Conservation (phyloP, 352 stramenopile species). For the Blastocystis sp. region DNA sequence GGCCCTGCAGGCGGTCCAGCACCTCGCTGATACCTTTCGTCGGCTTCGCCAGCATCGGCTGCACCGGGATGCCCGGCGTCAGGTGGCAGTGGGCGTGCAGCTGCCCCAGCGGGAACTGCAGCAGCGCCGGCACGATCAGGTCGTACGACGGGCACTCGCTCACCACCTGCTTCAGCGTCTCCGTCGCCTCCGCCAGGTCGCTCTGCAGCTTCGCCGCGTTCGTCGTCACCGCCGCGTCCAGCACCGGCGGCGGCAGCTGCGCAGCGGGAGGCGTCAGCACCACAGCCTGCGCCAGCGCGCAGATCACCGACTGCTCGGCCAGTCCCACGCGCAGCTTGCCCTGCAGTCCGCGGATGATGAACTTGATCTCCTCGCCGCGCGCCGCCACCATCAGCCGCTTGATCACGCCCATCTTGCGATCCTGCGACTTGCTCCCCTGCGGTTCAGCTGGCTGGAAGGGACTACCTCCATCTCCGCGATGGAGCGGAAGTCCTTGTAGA, state of each 20-base stretch:
- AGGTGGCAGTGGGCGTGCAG: slow-evolving; percentile 80
- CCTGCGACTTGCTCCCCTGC: slow-evolving; percentile 90
- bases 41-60: slow-evolving; percentile 96
- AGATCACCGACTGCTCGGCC: slow-evolving; percentile 92
- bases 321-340: slow-evolving; percentile 96
- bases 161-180: slow-evolving; percentile 94
- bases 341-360: slow-evolving; percentile 94
- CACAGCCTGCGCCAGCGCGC: slow-evolving; percentile 91
- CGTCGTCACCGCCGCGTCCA: slow-evolving; percentile 22
- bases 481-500: slow-evolving; percentile 79
- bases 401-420: slow-evolving; percentile 93
- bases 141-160: slow-evolving; percentile 93
- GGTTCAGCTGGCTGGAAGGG: slow-evolving; percentile 76
- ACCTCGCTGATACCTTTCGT: slow-evolving; percentile 93
- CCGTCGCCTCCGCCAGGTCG: slow-evolving; percentile 81
- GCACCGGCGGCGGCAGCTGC: slow-evolving; percentile 27
- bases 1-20: slow-evolving; percentile 89
- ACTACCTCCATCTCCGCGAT: slow-evolving; percentile 77
- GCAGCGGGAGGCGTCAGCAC: slow-evolving; percentile 73
- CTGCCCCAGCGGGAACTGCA: slow-evolving; percentile 73
- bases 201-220: slow-evolving; percentile 69
- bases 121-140: slow-evolving; percentile 83
- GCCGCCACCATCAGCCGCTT: slow-evolving; percentile 88
- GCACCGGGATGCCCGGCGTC: slow-evolving; percentile 87
- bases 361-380: slow-evolving; percentile 85